A percentile compares a stretch with the other conserved stretches of the same genome.
Conservation (phyloP, 805 yeast species). For the Yarrowia porcina region DNA sequence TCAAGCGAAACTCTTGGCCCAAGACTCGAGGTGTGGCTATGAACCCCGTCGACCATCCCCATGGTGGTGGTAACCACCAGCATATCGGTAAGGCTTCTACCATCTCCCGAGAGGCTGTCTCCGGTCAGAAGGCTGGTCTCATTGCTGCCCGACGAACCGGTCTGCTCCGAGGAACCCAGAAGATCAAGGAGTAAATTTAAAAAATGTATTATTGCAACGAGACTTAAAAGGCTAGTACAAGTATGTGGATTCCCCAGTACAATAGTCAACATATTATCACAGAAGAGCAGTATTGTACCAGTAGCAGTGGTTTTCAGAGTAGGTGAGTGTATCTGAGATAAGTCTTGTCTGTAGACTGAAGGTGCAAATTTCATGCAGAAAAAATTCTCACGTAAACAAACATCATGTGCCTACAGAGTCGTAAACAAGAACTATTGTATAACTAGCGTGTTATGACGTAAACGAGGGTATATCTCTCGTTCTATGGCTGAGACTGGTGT, state of each 20-base stretch:
- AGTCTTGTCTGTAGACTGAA: no score
- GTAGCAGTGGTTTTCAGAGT: no score
- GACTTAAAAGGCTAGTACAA: neutral
- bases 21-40: constrained; percentile 99
- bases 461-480: no score
- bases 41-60: constrained; percentile 99
- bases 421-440: no score
- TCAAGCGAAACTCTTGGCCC: constrained; percentile 99
- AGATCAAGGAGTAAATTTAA: constrained; percentile 63
- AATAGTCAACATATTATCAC: neutral
- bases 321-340: no score
- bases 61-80: constrained; percentile 99
- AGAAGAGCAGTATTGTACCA: no score
- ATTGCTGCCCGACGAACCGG: constrained; percentile 99
- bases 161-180: constrained; percentile 99
- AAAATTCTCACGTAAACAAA: no score
- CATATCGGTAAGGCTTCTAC: constrained; percentile 99
- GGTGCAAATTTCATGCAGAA: neutral
- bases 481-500: no score
- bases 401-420: no score
- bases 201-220: constrained; percentile 24
- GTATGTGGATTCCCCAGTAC: neutral
- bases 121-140: constrained; percentile 99
- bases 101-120: constrained; percentile 97
- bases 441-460: no score